These are phyloP conservation scores for Leccinum huronense DNA, from an alignment of 1,284 basidiomycete species.

Conservation along the genomic window DNA sequence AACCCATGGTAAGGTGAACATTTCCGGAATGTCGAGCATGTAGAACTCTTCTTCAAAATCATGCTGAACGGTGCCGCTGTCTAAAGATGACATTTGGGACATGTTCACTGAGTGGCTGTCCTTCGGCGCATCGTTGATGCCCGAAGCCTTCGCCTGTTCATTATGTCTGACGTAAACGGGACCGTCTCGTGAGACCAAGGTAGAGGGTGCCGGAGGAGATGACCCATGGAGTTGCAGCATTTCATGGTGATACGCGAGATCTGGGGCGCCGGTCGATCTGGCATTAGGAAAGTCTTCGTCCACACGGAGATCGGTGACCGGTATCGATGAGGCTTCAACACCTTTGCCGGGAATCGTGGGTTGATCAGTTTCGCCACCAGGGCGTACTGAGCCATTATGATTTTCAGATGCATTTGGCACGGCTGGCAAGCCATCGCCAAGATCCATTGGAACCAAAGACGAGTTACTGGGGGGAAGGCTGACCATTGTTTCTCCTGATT, in stretches of 20 bases:
- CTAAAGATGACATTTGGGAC: background rate
- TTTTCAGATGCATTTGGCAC: slow-evolving; percentile 1
- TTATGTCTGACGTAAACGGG: background rate
- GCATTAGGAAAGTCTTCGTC: slow-evolving; percentile 2
- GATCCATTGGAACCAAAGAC: background rate
- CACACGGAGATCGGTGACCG: background rate
- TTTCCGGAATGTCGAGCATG: slow-evolving; percentile 38
- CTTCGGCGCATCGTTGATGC: background rate
- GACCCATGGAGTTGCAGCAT: background rate
- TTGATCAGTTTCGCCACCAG: slow-evolving; percentile 5
- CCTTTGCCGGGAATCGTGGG: background rate
- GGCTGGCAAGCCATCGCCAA: slow-evolving; percentile 2
- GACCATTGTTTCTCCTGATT: slow-evolving; percentile 5
- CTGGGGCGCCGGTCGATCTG: background rate
- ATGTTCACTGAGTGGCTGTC: background rate
- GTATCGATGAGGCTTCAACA: slow-evolving; percentile 1
- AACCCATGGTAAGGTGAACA: slow-evolving; percentile 37
- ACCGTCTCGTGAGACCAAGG: background rate
- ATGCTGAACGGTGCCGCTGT: slow-evolving; percentile 1
- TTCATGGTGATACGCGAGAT: background rate
- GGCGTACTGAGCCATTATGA: background rate
- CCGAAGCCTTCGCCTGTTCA: background rate
- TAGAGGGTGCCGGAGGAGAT: background rate
- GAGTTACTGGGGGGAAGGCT: background rate
- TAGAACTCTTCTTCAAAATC: slow-evolving; percentile 29